Evolutionary conservation across 805 yeast species (phyloP).

Genomic region (Clavispora phyllophila): DNA sequence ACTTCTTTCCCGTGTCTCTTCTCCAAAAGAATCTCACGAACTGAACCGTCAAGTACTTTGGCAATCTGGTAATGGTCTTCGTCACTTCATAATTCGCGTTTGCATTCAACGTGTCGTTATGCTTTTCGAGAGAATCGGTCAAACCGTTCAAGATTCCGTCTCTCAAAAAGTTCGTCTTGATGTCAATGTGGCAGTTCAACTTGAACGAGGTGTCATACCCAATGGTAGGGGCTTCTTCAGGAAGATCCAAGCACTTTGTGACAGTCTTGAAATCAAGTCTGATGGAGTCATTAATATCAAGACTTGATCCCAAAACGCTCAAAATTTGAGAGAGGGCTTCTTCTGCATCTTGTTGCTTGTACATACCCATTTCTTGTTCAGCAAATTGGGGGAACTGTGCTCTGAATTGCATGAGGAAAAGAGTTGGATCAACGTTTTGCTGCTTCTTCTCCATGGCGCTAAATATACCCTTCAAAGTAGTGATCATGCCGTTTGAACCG

Average conservation of each 20-base stretch:
- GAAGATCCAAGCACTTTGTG: conserved; percentile 54
- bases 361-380: conserved; percentile 69
- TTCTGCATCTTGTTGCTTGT: conserved; percentile 97
- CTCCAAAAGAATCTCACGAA: conserved; percentile 97
- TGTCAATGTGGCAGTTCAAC: conserved; percentile 83
- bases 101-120: conserved; percentile 61
- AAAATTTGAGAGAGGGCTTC: conserved; percentile 85
- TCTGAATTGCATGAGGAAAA: conserved; percentile 63
- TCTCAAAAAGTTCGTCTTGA: conserved; percentile 78
- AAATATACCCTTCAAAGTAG: conserved; percentile 41
- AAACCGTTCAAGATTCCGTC: conserved; percentile 77
- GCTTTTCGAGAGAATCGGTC: conserved; percentile 72
- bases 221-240: conserved; percentile 23
- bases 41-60: conserved; percentile 83
- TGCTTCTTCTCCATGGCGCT: conserved; percentile 41
- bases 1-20: conserved; percentile 81
- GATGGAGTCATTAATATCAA: conserved; percentile 54
- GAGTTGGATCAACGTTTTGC: conserved; percentile 57
- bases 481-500: conserved; percentile 16
- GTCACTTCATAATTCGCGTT: conserved; percentile 66
- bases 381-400: conserved; percentile 81
- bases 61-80: conserved; percentile 66
- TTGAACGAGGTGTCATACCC: conserved; percentile 55
- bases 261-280: conserved; percentile 59
- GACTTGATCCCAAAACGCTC: conserved; percentile 42